Evolutionary conservation across 2,329 filamentous ascomycete genomes (phyloP).

Genomic region (Diaporthe sp.): DNA sequence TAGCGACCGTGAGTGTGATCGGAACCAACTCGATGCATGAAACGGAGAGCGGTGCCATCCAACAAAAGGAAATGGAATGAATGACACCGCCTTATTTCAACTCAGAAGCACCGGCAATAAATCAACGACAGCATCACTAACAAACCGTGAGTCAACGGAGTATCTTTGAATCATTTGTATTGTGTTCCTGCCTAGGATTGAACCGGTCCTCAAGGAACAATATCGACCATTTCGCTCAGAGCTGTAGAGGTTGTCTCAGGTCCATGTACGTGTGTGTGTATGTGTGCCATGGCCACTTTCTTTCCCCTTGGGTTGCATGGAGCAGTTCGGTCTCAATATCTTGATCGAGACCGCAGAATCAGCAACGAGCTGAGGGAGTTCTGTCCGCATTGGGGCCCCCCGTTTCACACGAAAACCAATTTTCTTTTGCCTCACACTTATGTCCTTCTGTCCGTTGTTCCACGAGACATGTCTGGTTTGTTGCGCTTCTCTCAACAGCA

Average conservation of each 20-base stretch:
- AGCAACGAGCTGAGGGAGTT: slow-evolving; percentile 23
- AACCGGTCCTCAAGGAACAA: slow-evolving; percentile 20
- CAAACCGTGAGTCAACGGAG: neutral
- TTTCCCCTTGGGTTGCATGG: neutral
- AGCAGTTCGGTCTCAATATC: slow-evolving; percentile 4
- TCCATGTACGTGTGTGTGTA: slow-evolving; percentile 1
- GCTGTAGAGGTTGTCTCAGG: slow-evolving; percentile 6
- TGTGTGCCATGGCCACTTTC: neutral
- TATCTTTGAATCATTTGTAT: slow-evolving; percentile 36
- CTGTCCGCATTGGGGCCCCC: slow-evolving; percentile 13
- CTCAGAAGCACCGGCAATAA: neutral
- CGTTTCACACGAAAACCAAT: slow-evolving; percentile 23
- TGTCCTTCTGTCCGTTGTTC: neutral
- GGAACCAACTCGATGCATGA: neutral
- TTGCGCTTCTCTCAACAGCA: neutral
- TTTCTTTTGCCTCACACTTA: slow-evolving; percentile 19
- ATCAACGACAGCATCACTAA: neutral
- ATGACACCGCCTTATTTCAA: neutral
- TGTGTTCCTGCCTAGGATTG: slow-evolving; percentile 38
- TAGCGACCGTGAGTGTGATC: no score
- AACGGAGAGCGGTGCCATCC: neutral
- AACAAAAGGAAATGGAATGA: neutral
- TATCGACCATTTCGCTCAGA: neutral
- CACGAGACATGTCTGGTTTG: slow-evolving; percentile 13
- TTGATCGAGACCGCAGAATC: slow-evolving; percentile 28